Evolutionary conservation across 192 early-diverging fungal genomes (phyloP).

Genomic region (Podila clonocystis): DNA sequence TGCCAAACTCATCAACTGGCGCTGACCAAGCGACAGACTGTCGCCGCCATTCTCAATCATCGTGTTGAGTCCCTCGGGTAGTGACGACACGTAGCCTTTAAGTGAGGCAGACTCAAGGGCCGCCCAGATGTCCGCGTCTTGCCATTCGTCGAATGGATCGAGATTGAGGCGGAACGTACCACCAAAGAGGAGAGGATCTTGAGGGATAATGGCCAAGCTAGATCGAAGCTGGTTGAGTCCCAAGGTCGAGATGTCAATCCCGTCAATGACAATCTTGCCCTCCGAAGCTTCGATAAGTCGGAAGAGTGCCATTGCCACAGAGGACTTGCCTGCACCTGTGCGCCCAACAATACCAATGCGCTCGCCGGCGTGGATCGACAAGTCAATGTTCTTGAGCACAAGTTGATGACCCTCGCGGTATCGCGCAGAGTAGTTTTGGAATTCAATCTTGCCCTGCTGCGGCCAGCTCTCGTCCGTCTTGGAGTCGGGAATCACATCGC

Average conservation of each 20-base stretch:
- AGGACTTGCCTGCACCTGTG: conserved; percentile 83
- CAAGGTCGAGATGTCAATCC: conserved; percentile 69
- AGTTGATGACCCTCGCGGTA: conserved; percentile 79
- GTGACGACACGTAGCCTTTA: conserved; percentile 65
- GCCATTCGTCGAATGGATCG: conserved; percentile 61
- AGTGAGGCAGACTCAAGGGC: conserved; percentile 75
- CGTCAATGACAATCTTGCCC: conserved; percentile 79
- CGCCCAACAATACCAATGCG: conserved; percentile 47
- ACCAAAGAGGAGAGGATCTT: conserved; percentile 77
- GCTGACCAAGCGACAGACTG: conserved; percentile 86
- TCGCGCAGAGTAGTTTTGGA: conserved; percentile 72
- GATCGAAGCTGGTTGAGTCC: conserved; percentile 67
- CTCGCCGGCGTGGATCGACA: conserved; percentile 13
- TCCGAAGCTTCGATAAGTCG: conserved; percentile 65
- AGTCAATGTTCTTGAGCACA: conserved; percentile 40
- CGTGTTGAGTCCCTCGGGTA: conserved; percentile 73
- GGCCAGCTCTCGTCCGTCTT: conserved; percentile 74
- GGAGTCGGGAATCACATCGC: conserved; percentile 64
- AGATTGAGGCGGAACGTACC: conserved; percentile 67
- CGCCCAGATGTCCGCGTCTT: conserved; percentile 72
- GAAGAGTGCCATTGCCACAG: conserved; percentile 78
- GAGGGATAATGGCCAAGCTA: conserved; percentile 81
- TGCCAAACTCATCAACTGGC: conserved; percentile 78
- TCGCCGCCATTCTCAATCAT: conserved; percentile 80
- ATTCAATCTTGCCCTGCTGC: conserved; percentile 70